Conservation (phyloP, 2,329 filamentous ascomycete genomes). For the Botrytis cinerea region DNA sequence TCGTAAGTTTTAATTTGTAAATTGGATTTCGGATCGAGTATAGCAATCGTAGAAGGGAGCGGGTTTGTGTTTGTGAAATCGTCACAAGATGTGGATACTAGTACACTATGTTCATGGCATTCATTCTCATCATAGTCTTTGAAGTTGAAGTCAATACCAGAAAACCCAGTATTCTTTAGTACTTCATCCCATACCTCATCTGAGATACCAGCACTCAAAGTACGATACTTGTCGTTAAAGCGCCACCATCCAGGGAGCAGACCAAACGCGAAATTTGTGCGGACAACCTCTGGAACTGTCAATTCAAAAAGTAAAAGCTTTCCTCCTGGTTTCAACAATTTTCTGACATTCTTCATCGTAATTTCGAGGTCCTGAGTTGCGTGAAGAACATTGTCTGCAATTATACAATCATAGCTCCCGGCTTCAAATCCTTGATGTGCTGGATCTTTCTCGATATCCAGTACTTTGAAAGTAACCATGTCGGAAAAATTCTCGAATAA, state of each 20-base stretch:
- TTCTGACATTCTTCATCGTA: neutral
- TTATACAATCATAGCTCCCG: neutral
- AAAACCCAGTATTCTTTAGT: conserved; percentile 27
- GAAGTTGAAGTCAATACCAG: conserved; percentile 27
- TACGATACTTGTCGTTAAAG: conserved; percentile 38
- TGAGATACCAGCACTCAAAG: conserved; percentile 26
- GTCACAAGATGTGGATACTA: neutral
- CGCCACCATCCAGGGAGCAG: conserved; percentile 46
- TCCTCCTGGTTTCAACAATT: conserved; percentile 11
- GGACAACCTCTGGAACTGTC: neutral
- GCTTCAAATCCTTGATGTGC: neutral
- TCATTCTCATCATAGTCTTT: conserved; percentile 19
- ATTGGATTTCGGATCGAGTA: neutral
- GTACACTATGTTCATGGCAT: neutral
- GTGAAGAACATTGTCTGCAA: conserved; percentile 13
- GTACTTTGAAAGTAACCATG: neutral
- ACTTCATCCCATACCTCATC: conserved; percentile 27
- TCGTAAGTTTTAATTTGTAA: neutral
- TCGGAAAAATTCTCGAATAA: neutral
- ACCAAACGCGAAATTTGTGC: conserved; percentile 36
- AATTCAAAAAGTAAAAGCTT: neutral
- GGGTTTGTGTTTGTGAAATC: neutral
- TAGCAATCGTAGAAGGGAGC: neutral
- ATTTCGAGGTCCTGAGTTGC: neutral
- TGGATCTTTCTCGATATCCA: conserved; percentile 9